These are phyloP conservation scores for Prunus persica DNA, from an alignment of 306 rosid genomes.

Conservation along the genomic window Prunus_persica_NCBIv2 NC_034010.1:28588501-28589000, in stretches of 20 bases:
- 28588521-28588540: background rate
- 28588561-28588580: background rate
- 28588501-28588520: background rate
- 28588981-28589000: background rate
- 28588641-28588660: background rate
- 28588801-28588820: background rate
- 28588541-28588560: background rate
- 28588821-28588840: background rate
- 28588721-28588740: background rate
- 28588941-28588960: background rate
- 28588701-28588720: too few species aligned
- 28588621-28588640: background rate
- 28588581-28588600: background rate
- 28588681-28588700: too few species aligned
- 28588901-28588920: background rate
- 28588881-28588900: background rate
- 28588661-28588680: background rate
- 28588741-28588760: background rate
- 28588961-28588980: conserved; percentile 9
- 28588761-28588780: background rate
- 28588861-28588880: too few species aligned
- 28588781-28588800: background rate
- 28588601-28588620: background rate
- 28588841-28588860: too few species aligned
- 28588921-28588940: background rate